Base-by-base conservation (phyloP, 108 stramenopile species). In the Asterionellopsis glacialis region DNA sequence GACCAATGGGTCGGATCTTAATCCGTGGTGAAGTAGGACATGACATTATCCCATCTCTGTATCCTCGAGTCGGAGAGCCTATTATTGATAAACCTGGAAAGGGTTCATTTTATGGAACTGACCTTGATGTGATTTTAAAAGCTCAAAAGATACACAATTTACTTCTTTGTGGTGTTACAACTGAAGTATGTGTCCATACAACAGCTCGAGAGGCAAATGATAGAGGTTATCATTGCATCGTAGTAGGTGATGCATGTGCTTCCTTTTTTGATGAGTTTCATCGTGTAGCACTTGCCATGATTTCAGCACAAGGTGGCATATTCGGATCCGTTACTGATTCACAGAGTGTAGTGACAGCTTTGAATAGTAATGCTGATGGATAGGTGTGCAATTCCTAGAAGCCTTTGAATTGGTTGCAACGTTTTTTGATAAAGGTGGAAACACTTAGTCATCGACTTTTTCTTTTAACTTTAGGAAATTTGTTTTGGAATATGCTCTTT, bases 121-220 rank as follows among this genome's bases (percentile, higher is more conserved):
- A 85, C 55, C 69, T 90, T 49, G 83, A 86, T 39, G 58, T 54
- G 11, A 70, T 85, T 11, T 48, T 86, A 47, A 27, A 44, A 41
- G 75, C 70, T 15, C 24, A 57, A 18, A 38, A 59, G 12, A 77
- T 86, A 57, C 51, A 57, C 23, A 79, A 72, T 42, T 65, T 90
- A 12, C 24, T 90, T 28, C 74, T 90, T 0, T 79, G 77, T 51
- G 88, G 88, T 19, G 88, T 90, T 11, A 90, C 88, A 0, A 85
- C 88, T 1, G 88, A 87, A 58, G 79, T 90, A 14, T 87, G 89
- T 56, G 85, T 90, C 16, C 83, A 90, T 53, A 78, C 81, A 21
- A 90, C 89, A 1, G 72, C 85, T 19, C 72, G 85, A 9, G 89
- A 90, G 55, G 89, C 83, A 28, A 85, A 77, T 42, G 89, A 90